phyloP scores from a whole-genome alignment of 2,329 filamentous ascomycete species.

The Lecanicillium sp. region DNA sequence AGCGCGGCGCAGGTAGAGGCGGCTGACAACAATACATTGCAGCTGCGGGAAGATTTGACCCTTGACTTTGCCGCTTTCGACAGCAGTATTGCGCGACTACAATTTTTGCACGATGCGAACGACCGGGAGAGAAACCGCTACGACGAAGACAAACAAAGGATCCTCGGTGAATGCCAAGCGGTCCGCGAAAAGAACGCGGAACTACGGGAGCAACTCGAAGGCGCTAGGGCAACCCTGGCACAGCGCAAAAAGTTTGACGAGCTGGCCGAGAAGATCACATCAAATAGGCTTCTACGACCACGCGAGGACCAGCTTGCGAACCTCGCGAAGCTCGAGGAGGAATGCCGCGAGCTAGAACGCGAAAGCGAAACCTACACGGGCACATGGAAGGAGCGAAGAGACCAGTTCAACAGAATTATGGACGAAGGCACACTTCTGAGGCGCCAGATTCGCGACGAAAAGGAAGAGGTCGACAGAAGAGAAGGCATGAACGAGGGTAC shows the following conservation, averaged over 20 bases:
- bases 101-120: conserved; percentile 81
- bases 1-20: conserved; percentile 28
- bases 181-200: conserved; percentile 70
- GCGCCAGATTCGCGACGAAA: conserved; percentile 85
- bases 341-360: conserved; percentile 79
- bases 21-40: conserved; percentile 47
- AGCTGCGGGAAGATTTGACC: conserved; percentile 75
- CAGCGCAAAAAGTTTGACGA: conserved; percentile 83
- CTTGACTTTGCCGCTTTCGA: conserved; percentile 88
- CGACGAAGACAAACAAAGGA: conserved; percentile 70
- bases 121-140: conserved; percentile 78
- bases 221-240: conserved; percentile 66
- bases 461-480: conserved; percentile 84
- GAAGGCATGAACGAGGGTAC: conserved; percentile 72
- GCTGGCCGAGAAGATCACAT: conserved; percentile 79
- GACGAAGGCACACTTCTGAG: conserved; percentile 85
- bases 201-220: conserved; percentile 69
- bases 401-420: conserved; percentile 84
- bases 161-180: conserved; percentile 68
- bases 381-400: conserved; percentile 78
- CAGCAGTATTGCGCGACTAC: conserved; percentile 77
- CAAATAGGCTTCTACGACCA: conserved; percentile 70
- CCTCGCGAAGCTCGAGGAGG: conserved; percentile 75
- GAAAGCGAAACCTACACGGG: conserved; percentile 76
- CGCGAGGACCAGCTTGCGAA: conserved; percentile 77